A percentile compares a stretch with the other conserved stretches of the same genome.
phyloP scores from a whole-genome alignment of 1,284 basidiomycete genomes.

The Grifola frondosa region DNA sequence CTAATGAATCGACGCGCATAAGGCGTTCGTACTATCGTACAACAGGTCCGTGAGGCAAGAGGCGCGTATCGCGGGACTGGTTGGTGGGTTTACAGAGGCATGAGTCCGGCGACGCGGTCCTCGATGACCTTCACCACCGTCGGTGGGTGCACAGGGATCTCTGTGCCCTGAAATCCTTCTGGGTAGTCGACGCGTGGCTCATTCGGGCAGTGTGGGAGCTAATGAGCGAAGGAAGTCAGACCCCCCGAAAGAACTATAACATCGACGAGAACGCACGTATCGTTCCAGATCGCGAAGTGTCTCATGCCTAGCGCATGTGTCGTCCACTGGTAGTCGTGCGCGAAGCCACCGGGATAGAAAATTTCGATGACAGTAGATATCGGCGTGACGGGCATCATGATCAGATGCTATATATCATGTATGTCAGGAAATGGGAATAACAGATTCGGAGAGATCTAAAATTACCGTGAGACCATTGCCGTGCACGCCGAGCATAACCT shows the following conservation, averaged over 20 bases:
- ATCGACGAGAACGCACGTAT: constrained; percentile 49
- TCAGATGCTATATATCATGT: constrained; percentile 45
- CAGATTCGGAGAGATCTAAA: constrained; percentile 1
- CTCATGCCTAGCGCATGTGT: constrained; percentile 67
- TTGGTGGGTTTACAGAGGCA: background rate
- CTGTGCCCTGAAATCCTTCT: constrained; percentile 71
- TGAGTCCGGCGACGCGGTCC: constrained; percentile 46
- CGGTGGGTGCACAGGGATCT: constrained; percentile 67
- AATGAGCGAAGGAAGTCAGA: constrained; percentile 5
- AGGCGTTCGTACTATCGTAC: background rate
- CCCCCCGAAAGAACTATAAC: background rate
- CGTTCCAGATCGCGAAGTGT: constrained; percentile 79
- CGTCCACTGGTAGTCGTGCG: constrained; percentile 81
- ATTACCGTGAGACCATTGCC: constrained; percentile 71
- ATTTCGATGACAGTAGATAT: constrained; percentile 78
- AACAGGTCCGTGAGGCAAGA: constrained; percentile 3
- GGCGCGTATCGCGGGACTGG: background rate
- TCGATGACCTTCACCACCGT: constrained; percentile 57
- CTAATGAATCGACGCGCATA: background rate
- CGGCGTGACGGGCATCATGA: constrained; percentile 73
- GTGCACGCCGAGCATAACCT: constrained; percentile 79
- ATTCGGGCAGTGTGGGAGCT: constrained; percentile 52
- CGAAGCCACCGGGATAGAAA: constrained; percentile 76
- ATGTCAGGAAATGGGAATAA: constrained; percentile 2
- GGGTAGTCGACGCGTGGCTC: constrained; percentile 62